Conservation (phyloP, 495 filamentous ascomycete genomes). For the Corynascus novoguineensis region DNA sequence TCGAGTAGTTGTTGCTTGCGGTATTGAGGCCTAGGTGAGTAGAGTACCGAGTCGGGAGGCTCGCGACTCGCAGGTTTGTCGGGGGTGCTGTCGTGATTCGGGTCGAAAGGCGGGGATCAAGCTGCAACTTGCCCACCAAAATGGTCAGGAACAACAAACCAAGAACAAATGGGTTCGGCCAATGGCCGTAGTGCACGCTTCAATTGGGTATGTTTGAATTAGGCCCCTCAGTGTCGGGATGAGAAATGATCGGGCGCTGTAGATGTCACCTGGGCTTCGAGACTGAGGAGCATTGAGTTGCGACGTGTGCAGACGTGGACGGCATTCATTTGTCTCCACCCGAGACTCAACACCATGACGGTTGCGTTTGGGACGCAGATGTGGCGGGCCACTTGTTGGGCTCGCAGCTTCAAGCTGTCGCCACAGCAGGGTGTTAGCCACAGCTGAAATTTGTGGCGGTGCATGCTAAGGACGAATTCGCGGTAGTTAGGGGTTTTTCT, state of each 20-base stretch:
- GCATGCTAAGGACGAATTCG: no score
- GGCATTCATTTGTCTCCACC: slow-evolving; percentile 25
- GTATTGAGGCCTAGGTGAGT: not conserved
- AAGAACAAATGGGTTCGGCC: not conserved
- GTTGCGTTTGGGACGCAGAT: slow-evolving; percentile 9
- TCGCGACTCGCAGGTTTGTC: slow-evolving; percentile 1
- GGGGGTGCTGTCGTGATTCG: not conserved
- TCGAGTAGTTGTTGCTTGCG: not conserved
- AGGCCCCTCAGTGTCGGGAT: not conserved
- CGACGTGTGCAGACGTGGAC: slow-evolving; percentile 27
- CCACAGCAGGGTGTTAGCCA: slow-evolving; percentile 6
- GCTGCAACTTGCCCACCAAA: slow-evolving; percentile 6
- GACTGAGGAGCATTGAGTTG: not conserved
- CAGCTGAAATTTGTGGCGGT: slow-evolving; percentile 12
- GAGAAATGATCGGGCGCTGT: not conserved
- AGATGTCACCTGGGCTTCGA: slow-evolving; percentile 2
- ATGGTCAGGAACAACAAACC: slow-evolving; percentile 1
- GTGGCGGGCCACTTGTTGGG: slow-evolving; percentile 15
- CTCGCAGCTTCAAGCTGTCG: slow-evolving; percentile 13
- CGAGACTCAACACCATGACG: not conserved
- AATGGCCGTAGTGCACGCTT: not conserved
- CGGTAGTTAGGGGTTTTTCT: no score
- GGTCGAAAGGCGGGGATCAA: slow-evolving; percentile 2
- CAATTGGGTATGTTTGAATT: not conserved
- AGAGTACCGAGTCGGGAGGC: not conserved